Conservation (phyloP, 345 rosid species). For the Rhodomyrtus tomentosa region DNA sequence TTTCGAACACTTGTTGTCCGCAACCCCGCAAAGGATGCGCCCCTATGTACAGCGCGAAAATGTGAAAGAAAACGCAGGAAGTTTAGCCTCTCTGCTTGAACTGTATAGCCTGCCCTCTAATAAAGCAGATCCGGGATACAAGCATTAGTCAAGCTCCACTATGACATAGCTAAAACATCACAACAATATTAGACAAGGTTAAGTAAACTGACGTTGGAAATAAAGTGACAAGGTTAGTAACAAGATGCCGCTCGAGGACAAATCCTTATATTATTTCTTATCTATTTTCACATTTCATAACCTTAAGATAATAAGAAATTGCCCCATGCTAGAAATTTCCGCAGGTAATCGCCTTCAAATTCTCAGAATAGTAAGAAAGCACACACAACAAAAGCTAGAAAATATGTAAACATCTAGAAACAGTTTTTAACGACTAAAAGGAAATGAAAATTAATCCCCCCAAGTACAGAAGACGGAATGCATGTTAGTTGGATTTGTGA, state of each 20-base stretch:
- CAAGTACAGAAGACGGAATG: background rate
- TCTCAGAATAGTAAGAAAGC: background rate
- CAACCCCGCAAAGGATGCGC: conserved; percentile 93
- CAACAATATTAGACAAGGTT: background rate
- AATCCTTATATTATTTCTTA: background rate
- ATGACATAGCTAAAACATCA: background rate
- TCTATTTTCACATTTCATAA: background rate
- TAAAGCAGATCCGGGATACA: conserved; percentile 1
- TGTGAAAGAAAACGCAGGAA: conserved; percentile 82
- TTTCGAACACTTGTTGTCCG: conserved; percentile 96
- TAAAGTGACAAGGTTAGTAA: background rate
- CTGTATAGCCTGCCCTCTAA: conserved; percentile 91
- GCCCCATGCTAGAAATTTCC: background rate
- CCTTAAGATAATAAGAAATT: background rate
- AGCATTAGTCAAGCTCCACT: background rate
- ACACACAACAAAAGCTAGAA: background rate
- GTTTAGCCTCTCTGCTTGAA: conserved; percentile 97
- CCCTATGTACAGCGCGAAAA: conserved; percentile 93
- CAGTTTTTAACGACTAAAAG: background rate
- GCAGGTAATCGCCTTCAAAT: background rate
- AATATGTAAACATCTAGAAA: background rate
- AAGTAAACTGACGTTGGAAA: background rate
- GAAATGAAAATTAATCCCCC: background rate
- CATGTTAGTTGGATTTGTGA: background rate
- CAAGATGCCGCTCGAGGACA: background rate